These are phyloP conservation scores for Dendrothele bispora DNA, from an alignment of 768 basidiomycete genomes.

Conservation along the genomic window DNA sequence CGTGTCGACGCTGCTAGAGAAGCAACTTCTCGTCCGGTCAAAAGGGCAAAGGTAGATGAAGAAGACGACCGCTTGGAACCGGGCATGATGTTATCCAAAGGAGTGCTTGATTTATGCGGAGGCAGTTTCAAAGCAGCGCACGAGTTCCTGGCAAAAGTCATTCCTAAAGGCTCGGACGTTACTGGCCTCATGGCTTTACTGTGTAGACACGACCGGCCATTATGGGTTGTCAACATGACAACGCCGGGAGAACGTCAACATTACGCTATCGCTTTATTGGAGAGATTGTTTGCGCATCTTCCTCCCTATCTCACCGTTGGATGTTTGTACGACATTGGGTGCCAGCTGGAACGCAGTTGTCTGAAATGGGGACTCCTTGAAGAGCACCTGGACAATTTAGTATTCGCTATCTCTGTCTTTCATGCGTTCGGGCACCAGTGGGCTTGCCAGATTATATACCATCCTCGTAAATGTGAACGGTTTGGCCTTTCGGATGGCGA, in stretches of 20 bases:
- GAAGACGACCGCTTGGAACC: constrained; percentile 14
- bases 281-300: constrained; percentile 30
- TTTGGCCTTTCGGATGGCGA: constrained; percentile 27
- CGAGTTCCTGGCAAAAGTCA: constrained; percentile 23
- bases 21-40: neutral
- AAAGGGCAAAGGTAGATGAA: constrained; percentile 5
- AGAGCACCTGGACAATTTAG: constrained; percentile 20
- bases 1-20: constrained; percentile 14
- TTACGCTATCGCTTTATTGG: constrained; percentile 28
- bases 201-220: constrained; percentile 33
- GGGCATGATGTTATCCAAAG: constrained; percentile 23
- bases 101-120: constrained; percentile 31
- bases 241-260: constrained; percentile 32
- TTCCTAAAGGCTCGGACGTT: constrained; percentile 26
- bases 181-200: constrained; percentile 37
- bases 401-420: constrained; percentile 31
- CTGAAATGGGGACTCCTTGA: constrained; percentile 24
- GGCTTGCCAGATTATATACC: constrained; percentile 35
- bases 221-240: constrained; percentile 37
- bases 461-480: constrained; percentile 27
- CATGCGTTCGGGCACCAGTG: constrained; percentile 42
- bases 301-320: constrained; percentile 23
- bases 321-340: constrained; percentile 36
- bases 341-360: constrained; percentile 29
- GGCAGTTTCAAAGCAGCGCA: constrained; percentile 32